phyloP scores from a whole-genome alignment of 148 eudicot species.

The Pouteria glomerata region DNA sequence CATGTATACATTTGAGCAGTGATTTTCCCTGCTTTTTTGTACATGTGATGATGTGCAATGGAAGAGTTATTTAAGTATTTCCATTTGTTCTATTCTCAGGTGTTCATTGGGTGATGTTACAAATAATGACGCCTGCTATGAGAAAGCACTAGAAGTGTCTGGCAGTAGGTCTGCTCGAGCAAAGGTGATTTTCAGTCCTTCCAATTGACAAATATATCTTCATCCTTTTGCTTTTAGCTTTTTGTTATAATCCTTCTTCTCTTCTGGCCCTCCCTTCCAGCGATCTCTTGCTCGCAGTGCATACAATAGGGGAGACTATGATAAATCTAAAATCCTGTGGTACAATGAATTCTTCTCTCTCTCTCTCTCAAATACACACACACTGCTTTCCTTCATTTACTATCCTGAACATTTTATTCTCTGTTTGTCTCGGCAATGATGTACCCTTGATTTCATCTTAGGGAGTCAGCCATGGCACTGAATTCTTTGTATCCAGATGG shows the following conservation, averaged over 20 bases:
- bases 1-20: too few relatives aligned
- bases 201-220: background rate
- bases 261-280: slow-evolving; percentile 21
- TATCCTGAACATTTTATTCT: background rate
- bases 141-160: slow-evolving; percentile 85
- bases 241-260: background rate
- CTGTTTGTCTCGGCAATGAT: background rate
- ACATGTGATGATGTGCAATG: background rate
- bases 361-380: slow-evolving; percentile 1
- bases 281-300: slow-evolving; percentile 94
- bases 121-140: slow-evolving; percentile 64
- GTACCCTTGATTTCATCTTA: slow-evolving; percentile 17
- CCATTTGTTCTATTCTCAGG: slow-evolving; percentile 28
- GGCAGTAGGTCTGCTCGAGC: slow-evolving; percentile 79
- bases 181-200: slow-evolving; percentile 42
- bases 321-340: slow-evolving; percentile 65
- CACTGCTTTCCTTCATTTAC: slow-evolving; percentile 1
- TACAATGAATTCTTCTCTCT: slow-evolving; percentile 21
- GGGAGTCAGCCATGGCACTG: slow-evolving; percentile 89
- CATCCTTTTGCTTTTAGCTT: background rate
- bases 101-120: slow-evolving; percentile 93
- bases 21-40: background rate
- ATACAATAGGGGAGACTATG: slow-evolving; percentile 78
- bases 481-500: slow-evolving; percentile 94
- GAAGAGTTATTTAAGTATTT: background rate